Evolutionary conservation across 805 yeast genomes (phyloP), one percentile per base, ranked within the genome.

Genomic region (Myxozyma sirexii): DNA sequence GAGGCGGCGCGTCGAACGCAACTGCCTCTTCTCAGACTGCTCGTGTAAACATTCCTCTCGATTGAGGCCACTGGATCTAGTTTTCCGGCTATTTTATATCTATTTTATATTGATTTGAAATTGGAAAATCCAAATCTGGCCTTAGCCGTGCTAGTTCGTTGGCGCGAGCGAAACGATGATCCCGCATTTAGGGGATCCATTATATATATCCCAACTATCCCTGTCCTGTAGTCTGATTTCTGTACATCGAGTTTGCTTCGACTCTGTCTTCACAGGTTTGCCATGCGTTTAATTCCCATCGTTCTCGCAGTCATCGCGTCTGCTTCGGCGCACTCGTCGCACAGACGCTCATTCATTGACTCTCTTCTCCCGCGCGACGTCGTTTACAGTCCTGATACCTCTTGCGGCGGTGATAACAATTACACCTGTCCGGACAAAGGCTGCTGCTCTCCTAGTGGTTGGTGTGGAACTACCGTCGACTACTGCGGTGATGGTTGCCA

Each of bases 401-500:
- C 49, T 13, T 59, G 63, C 26, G 63, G 63, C 12, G 57, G 57
- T 3, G 24, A 39, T 29, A 39, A 50, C 35, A 53, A 43, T n/a
- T 44, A 31, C 23, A 37, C 41, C 15, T 60, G 63, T 37, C 51
- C 63, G 7, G 43, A 52, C 27, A 31, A 35, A 12, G 46, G 37
- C 33, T 60, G 63, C 51, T 60, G 63, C 33, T 60, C 63, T 12
- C 39, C 44, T 10, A 39, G 39, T 7, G 63, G 63, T 8, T 56
- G 60, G 60, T 60, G 63, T 27, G 63, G 63, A 13, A 48, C 24
- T 12, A 31, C 48, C 6, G 21, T 39, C 19, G 51, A 31, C 42
- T 56, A 60, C 44, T 60, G 63, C 35, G 54, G 24, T 4, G 23
- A 17, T 17, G 56, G 56, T 4, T 52, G 56, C 21, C 56, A 52